Evolutionary conservation across 2,329 filamentous ascomycete species (phyloP).

Genomic region (Chaetothyriales sp.): DNA sequence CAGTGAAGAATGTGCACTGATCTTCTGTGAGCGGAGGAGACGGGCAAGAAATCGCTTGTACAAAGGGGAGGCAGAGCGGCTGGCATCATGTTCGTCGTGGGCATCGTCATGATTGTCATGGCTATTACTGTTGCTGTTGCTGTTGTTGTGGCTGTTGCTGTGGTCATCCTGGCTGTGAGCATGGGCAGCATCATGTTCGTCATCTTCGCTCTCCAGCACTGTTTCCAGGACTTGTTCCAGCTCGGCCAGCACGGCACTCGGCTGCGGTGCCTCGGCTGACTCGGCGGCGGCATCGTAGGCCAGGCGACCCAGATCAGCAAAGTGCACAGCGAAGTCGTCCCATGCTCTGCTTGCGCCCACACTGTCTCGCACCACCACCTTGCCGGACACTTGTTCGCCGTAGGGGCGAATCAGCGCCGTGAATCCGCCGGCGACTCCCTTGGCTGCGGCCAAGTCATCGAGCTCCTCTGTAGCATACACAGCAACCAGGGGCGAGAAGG

Average conservation of each 20-base stretch:
- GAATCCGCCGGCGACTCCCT: slow-evolving; percentile 70
- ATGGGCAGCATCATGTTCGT: slow-evolving; percentile 6
- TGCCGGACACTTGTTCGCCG: slow-evolving; percentile 73
- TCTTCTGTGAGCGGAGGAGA: slow-evolving; percentile 61
- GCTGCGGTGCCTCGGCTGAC: neutral
- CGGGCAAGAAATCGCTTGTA: slow-evolving; percentile 74
- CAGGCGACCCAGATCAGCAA: slow-evolving; percentile 50
- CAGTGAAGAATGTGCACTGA: slow-evolving; percentile 82
- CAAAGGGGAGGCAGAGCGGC: slow-evolving; percentile 48
- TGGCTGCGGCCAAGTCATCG: slow-evolving; percentile 61
- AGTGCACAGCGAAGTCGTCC: slow-evolving; percentile 82
- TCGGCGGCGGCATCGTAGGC: slow-evolving; percentile 3
- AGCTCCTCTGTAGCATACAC: slow-evolving; percentile 79
- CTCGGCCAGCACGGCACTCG: slow-evolving; percentile 7
- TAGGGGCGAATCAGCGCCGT: slow-evolving; percentile 80
- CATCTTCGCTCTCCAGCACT: slow-evolving; percentile 10
- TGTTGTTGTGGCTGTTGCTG: too few species aligned
- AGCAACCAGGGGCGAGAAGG: slow-evolving; percentile 79
- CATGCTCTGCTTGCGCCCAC: slow-evolving; percentile 66
- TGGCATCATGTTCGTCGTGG: slow-evolving; percentile 5
- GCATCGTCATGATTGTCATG: slow-evolving; percentile 8
- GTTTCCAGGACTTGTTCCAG: slow-evolving; percentile 17
- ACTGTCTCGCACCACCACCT: slow-evolving; percentile 81
- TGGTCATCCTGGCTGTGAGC: slow-evolving; percentile 5
- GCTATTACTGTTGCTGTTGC: neutral